Evolutionary conservation across 257 asterid genomes (phyloP), one percentile per base, ranked within the genome.

Genomic region (Przewalskia tangutica): DNA sequence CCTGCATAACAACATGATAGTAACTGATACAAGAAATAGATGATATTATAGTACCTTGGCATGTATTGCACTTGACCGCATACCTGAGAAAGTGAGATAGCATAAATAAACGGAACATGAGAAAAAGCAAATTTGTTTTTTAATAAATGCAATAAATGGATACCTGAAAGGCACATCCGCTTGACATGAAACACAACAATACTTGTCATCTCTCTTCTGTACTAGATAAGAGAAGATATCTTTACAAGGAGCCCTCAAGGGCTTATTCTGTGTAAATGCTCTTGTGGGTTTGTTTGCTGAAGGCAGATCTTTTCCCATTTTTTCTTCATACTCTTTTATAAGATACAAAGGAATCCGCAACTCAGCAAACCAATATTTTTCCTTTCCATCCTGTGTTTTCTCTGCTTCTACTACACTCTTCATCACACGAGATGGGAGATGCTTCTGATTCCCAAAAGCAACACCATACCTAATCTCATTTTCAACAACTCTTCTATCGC

Each of bases 341-440:
- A 94, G 90, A 91, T 91, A 91, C 82, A 94, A 81, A 67, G 98
- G 98, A 75, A 93, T 84, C 38, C 87, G 90, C 44, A 87, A 86
- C 88, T 94, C 96, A 51, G 90, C 86, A 83, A 94, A 93, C 98
- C 98, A 94, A 84, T 90, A 88, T 84, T 87, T 91, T 84, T 91
- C 95, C 86, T 83, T 88, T 59, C 90, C 97, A 66, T 87, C 91
- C 77, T 80, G 86, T 53, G 59, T 88, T 87, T 92, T 81, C 89
- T 89, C 97, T 42, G 82, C 83, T 87, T 94, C 96, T 60, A 80
- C 23, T 42, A 92, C 58, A 85, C 85, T 88, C 90, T 93, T 93
- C 97, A 89, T 88, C 53, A 94, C 91, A 58, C 95, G 97, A 10
- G 97, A 91, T 20, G 98, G 92, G 70, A 94, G 93, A 89, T 93